A percentile compares a stretch with the other conserved stretches of the same genome.
Evolutionary conservation across 2,329 filamentous ascomycete genomes (phyloP).

Genomic region (Malbranchea zuffiana): DNA sequence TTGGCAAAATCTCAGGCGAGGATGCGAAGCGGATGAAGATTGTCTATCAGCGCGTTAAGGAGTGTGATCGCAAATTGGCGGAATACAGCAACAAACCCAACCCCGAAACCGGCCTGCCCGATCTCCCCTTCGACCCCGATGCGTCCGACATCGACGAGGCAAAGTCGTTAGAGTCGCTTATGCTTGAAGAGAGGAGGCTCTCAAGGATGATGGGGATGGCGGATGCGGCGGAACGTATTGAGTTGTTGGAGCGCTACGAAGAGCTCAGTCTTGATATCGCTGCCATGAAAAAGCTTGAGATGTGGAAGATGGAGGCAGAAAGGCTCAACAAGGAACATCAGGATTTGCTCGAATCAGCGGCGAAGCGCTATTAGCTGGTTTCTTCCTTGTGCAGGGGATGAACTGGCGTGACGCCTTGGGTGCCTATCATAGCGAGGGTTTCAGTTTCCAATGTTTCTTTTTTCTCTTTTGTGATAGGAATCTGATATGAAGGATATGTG

Average conservation of each 20-base stretch:
- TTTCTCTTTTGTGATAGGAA: neutral
- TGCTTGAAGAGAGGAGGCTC: slow-evolving; percentile 5
- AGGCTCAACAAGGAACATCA: slow-evolving; percentile 9
- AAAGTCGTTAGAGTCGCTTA: slow-evolving; percentile 1
- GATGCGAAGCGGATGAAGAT: slow-evolving; percentile 19
- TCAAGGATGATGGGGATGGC: neutral
- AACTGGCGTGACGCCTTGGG: neutral
- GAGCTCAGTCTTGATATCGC: slow-evolving; percentile 6
- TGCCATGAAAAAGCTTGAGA: slow-evolving; percentile 8
- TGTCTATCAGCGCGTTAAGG: slow-evolving; percentile 15
- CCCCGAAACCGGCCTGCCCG: too few relatives aligned
- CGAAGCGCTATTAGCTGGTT: neutral
- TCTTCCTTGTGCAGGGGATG: neutral
- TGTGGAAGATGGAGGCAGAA: slow-evolving; percentile 9
- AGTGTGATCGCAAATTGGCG: slow-evolving; percentile 19
- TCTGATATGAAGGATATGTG: neutral
- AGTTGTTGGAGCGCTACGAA: slow-evolving; percentile 6
- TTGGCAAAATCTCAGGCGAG: slow-evolving; percentile 16
- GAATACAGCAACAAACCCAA: slow-evolving; percentile 14
- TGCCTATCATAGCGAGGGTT: neutral
- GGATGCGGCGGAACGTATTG: neutral
- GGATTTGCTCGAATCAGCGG: slow-evolving; percentile 1
- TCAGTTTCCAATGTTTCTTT: neutral
- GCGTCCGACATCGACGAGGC: too few relatives aligned
- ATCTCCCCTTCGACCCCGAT: too few relatives aligned